phyloP scores from a whole-genome alignment of 257 asterid genomes.

The Oldenlandia corymbosa region DNA sequence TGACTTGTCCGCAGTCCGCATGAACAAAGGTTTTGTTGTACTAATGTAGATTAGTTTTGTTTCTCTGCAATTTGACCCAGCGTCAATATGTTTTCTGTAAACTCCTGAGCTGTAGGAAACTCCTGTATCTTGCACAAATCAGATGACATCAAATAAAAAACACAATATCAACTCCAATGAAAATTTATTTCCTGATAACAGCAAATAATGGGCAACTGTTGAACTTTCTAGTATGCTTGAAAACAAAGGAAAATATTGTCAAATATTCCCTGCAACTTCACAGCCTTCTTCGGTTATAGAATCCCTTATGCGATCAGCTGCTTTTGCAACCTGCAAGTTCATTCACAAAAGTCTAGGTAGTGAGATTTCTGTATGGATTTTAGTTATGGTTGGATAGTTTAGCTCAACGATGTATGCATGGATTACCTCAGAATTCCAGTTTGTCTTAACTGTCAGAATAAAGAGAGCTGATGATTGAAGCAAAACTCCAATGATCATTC shows the following conservation, averaged over 20 bases:
- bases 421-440: slow-evolving; percentile 26
- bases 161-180: too few species aligned
- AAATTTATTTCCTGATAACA: not conserved
- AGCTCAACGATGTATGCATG: not conserved
- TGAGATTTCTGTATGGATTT: too few species aligned
- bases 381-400: too few species aligned
- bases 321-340: slow-evolving; percentile 28
- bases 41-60: too few species aligned
- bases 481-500: slow-evolving; percentile 26
- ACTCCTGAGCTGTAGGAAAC: not conserved
- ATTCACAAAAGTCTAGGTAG: not conserved
- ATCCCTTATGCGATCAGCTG: slow-evolving; percentile 21
- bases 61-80: too few species aligned
- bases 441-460: slow-evolving; percentile 22
- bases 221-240: not conserved
- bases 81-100: too few species aligned
- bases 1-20: too few species aligned
- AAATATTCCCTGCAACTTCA: not conserved
- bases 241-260: not conserved
- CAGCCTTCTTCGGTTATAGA: slow-evolving; percentile 18
- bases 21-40: too few species aligned
- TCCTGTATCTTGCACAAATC: not conserved
- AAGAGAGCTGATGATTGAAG: slow-evolving; percentile 18
- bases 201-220: too few species aligned
- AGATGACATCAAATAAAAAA: not conserved